These are phyloP conservation scores for Umbelopsis ramanniana DNA, from an alignment of 192 early-diverging fungal genomes.

Conservation along the genomic window DNA sequence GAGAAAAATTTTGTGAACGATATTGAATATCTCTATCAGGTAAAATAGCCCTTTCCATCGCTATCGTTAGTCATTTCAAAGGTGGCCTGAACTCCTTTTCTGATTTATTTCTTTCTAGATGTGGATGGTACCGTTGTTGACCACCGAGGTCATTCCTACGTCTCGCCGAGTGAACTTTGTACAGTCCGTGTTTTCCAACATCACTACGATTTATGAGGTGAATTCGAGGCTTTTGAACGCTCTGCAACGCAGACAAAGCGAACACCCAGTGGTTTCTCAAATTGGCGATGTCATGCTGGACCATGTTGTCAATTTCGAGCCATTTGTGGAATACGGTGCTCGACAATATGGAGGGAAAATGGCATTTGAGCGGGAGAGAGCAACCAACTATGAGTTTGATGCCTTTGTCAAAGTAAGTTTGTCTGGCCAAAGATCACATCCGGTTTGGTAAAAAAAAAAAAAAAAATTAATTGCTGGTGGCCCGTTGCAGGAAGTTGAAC, in stretches of 20 bases:
- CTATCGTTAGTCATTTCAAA: no score
- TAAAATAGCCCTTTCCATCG: conserved; percentile 28
- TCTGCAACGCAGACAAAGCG: conserved; percentile 66
- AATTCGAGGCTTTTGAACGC: conserved; percentile 66
- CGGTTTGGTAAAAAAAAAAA: no score
- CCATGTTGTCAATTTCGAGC: conserved; percentile 71
- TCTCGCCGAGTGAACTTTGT: conserved; percentile 74
- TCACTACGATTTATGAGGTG: conserved; percentile 62
- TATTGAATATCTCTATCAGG: conserved; percentile 77
- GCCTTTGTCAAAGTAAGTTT: conserved; percentile 74
- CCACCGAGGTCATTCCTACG: conserved; percentile 65
- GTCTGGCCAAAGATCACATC: not conserved
- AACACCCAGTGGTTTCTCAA: conserved; percentile 72
- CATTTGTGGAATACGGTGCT: conserved; percentile 86
- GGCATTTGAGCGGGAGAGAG: conserved; percentile 81
- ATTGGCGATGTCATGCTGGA: conserved; percentile 86
- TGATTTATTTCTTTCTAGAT: conserved; percentile 33
- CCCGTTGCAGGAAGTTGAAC: conserved; percentile 68
- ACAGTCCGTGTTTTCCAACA: conserved; percentile 79
- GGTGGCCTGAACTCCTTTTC: no score
- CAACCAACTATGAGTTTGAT: conserved; percentile 64
- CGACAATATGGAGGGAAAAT: conserved; percentile 84
- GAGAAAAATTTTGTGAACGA: conserved; percentile 93
- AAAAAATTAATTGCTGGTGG: no score
- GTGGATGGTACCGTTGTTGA: conserved; percentile 68